These are phyloP conservation scores for Verbena officinalis DNA, from an alignment of 257 asterid genomes.

Conservation along the genomic window DNA sequence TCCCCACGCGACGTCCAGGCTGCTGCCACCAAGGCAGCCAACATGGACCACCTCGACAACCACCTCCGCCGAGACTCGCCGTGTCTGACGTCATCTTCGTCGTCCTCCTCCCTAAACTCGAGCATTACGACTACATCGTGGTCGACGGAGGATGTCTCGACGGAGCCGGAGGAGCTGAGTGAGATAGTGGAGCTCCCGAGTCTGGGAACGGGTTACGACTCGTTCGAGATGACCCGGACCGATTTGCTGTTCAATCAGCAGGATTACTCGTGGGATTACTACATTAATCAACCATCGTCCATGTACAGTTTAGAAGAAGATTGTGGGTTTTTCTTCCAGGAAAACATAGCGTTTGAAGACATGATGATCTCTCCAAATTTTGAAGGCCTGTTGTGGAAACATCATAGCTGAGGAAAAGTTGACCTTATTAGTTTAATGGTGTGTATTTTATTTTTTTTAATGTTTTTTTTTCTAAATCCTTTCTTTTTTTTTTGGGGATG, in stretches of 20 bases:
- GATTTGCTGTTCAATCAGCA: constrained; percentile 34
- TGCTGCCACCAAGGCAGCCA: constrained; percentile 70
- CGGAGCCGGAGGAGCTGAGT: constrained; percentile 48
- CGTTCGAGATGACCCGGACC: constrained; percentile 33
- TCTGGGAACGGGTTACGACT: constrained; percentile 43
- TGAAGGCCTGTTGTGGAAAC: constrained; percentile 48
- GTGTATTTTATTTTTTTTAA: neutral
- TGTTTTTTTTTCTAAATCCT: neutral
- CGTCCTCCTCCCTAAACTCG: constrained; percentile 41
- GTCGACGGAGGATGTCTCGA: constrained; percentile 32
- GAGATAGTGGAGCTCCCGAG: constrained; percentile 68
- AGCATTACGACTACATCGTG: constrained; percentile 17
- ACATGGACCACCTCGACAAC: constrained; percentile 46
- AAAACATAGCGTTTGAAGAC: constrained; percentile 33
- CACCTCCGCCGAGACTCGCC: constrained; percentile 12
- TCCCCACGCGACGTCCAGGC: constrained; percentile 73
- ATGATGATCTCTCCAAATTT: constrained; percentile 42
- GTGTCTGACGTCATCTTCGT: constrained; percentile 14
- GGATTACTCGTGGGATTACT: constrained; percentile 50
- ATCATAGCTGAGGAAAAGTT: constrained; percentile 21
- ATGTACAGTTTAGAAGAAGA: constrained; percentile 40
- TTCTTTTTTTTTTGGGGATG: constrained; percentile 4
- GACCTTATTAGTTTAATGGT: constrained; percentile 15
- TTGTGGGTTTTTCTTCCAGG: constrained; percentile 47
- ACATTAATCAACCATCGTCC: constrained; percentile 37